phyloP scores from a whole-genome alignment of 805 yeast genomes.

The Myxozyma vanderwaltii region DNA sequence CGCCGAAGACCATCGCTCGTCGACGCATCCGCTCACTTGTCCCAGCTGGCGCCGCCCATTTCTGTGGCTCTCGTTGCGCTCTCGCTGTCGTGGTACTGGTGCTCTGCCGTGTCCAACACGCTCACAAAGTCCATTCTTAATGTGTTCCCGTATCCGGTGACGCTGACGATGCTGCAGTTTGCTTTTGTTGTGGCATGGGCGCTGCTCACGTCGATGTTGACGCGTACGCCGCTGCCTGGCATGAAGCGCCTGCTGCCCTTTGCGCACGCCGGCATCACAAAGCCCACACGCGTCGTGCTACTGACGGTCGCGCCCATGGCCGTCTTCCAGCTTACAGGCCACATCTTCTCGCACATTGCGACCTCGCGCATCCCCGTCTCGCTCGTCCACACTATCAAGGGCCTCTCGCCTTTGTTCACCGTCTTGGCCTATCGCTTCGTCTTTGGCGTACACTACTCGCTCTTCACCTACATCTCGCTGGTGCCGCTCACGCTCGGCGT shows the following conservation, averaged over 20 bases:
- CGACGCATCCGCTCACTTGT: constrained; percentile 36
- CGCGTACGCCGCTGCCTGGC: constrained; percentile 42
- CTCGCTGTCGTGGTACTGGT: constrained; percentile 77
- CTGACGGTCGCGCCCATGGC: constrained; percentile 91
- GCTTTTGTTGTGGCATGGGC: constrained; percentile 64
- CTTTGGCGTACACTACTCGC: constrained; percentile 59
- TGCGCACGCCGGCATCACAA: constrained; percentile 36
- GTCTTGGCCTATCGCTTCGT: constrained; percentile 72
- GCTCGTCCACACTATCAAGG: constrained; percentile 90
- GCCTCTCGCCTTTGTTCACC: constrained; percentile 85
- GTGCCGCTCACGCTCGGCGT: constrained; percentile 82
- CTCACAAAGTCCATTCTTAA: constrained; percentile 75
- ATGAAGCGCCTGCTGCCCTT: constrained; percentile 39
- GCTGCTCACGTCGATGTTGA: constrained; percentile 21
- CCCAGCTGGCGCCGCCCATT: constrained; percentile 47
- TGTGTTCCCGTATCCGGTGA: constrained; percentile 76
- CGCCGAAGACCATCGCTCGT: constrained; percentile 15
- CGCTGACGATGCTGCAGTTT: constrained; percentile 87
- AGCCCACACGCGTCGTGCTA: constrained; percentile 56
- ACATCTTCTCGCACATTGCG: constrained; percentile 88
- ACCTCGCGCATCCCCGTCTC: constrained; percentile 92
- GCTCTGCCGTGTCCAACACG: constrained; percentile 79
- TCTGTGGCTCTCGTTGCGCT: constrained; percentile 52
- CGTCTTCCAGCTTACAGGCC: constrained; percentile 87
- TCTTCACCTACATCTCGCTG: constrained; percentile 74